Evolutionary conservation across 371 early-diverging fungal genomes (phyloP).

Genomic region (Mortierella sp.): DNA sequence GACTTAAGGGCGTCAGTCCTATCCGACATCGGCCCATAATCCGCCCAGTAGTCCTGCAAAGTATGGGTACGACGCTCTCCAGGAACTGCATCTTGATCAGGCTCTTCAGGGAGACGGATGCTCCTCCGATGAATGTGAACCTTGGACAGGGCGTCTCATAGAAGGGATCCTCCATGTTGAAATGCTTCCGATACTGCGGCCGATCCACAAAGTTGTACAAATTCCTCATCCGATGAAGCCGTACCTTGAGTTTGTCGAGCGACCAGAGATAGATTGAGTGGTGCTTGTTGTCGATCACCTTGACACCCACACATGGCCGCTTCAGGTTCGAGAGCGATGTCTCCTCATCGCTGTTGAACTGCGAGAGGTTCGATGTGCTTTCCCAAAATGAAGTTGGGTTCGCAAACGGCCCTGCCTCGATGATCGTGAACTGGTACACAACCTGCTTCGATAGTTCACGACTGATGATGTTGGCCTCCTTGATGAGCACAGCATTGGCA

Average conservation of each 20-base stretch:
- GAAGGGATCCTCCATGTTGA: constrained; percentile 83
- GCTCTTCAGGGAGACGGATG: constrained; percentile 62
- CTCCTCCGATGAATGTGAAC: constrained; percentile 75
- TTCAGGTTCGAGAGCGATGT: constrained; percentile 59
- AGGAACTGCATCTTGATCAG: constrained; percentile 63
- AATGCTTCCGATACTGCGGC: constrained; percentile 77
- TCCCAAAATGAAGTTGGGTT: constrained; percentile 75
- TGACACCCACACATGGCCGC: constrained; percentile 74
- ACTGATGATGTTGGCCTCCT: constrained; percentile 90
- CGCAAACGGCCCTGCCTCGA: constrained; percentile 68
- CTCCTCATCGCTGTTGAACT: constrained; percentile 70
- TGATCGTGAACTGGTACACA: constrained; percentile 83
- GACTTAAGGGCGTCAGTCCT: constrained; percentile 60
- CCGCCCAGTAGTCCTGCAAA: constrained; percentile 67
- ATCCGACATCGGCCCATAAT: constrained; percentile 62
- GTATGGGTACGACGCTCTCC: constrained; percentile 61
- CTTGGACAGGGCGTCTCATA: constrained; percentile 73
- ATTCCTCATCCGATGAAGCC: constrained; percentile 82
- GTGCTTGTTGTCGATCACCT: constrained; percentile 80
- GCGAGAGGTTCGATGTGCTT: constrained; percentile 61
- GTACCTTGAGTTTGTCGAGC: constrained; percentile 70
- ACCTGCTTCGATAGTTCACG: constrained; percentile 82
- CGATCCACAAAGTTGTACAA: constrained; percentile 80
- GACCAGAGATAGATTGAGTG: constrained; percentile 83
- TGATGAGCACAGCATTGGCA: constrained; percentile 77